Conservation (phyloP, 148 eudicot genomes). For the Linanthus parryae region DNA sequence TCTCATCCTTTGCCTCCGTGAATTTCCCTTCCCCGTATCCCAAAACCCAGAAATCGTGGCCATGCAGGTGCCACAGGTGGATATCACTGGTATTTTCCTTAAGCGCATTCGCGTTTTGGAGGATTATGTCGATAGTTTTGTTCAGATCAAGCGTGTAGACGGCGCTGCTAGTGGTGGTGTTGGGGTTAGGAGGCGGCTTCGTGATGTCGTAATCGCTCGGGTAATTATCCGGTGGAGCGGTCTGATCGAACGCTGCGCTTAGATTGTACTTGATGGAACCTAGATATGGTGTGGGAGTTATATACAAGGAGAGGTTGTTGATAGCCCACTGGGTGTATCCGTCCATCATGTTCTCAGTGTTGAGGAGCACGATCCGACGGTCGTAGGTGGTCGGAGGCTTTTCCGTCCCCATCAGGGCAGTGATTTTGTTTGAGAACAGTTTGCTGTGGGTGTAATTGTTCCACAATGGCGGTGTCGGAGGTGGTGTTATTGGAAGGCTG, state of each 20-base stretch:
- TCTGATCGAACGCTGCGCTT: conserved; percentile 21
- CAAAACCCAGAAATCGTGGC: conserved; percentile 91
- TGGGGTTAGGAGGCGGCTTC: conserved; percentile 36
- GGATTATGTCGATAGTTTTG: conserved; percentile 51
- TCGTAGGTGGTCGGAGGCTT: conserved; percentile 30
- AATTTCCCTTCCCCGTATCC: conserved; percentile 86
- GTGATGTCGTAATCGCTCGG: conserved; percentile 32
- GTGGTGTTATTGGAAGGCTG: conserved; percentile 34
- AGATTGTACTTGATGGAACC: conserved; percentile 50
- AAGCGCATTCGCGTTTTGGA: conserved; percentile 76
- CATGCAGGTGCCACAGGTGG: conserved; percentile 93
- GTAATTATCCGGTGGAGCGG: conserved; percentile 42
- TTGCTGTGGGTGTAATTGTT: conserved; percentile 53
- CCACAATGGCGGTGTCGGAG: conserved; percentile 62
- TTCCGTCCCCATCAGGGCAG: conserved; percentile 41
- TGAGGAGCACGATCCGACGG: conserved; percentile 50
- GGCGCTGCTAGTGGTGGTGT: conserved; percentile 45
- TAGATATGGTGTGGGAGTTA: conserved; percentile 68
- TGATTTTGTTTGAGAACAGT: conserved; percentile 37
- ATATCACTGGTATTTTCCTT: conserved; percentile 43
- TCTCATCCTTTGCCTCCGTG: conserved; percentile 27
- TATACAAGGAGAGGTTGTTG: conserved; percentile 56
- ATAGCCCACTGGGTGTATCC: conserved; percentile 74
- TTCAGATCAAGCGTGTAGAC: conserved; percentile 44
- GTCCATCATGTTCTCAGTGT: conserved; percentile 59